A percentile compares a stretch with the other conserved stretches of the same genome.
phyloP scores from a whole-genome alignment of 2,329 filamentous ascomycete genomes.

The Phialocephala sp. region DNA sequence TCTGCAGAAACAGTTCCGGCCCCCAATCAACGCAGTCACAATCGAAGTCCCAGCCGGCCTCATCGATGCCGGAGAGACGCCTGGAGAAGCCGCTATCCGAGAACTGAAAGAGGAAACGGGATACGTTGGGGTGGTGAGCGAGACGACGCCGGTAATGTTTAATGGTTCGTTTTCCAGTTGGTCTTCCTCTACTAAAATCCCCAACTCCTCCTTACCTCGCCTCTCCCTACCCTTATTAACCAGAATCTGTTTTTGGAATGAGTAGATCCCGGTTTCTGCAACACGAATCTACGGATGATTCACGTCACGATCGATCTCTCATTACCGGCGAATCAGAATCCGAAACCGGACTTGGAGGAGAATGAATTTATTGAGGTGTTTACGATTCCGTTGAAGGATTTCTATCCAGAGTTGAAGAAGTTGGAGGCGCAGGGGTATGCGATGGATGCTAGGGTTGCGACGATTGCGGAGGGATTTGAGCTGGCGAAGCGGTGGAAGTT shows the following conservation, averaged over 20 bases:
- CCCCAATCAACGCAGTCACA: constrained; percentile 62
- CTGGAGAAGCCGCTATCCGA: constrained; percentile 65
- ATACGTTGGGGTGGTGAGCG: constrained; percentile 60
- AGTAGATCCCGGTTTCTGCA: constrained; percentile 66
- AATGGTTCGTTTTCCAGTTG: constrained; percentile 50
- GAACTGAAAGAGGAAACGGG: constrained; percentile 72
- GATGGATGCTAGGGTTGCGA: constrained; percentile 48
- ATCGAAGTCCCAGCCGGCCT: constrained; percentile 71
- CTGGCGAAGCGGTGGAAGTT: constrained; percentile 46
- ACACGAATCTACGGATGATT: constrained; percentile 65
- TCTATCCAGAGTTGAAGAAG: constrained; percentile 52
- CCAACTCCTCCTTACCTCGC: neutral
- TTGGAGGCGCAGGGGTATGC: constrained; percentile 50
- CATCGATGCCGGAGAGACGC: constrained; percentile 65
- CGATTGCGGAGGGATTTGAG: constrained; percentile 47
- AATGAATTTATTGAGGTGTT: constrained; percentile 61
- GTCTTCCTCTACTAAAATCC: neutral
- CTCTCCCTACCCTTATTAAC: neutral
- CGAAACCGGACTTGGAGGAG: constrained; percentile 54
- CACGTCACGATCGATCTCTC: constrained; percentile 55
- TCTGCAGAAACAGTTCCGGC: constrained; percentile 71
- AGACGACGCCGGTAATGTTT: constrained; percentile 70
- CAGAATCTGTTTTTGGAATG: neutral
- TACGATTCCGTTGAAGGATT: constrained; percentile 50
- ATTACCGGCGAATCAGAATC: constrained; percentile 51